Evolutionary conservation across 257 asterid species (phyloP).

Genomic region (Fraxinus pennsylvanica): DNA sequence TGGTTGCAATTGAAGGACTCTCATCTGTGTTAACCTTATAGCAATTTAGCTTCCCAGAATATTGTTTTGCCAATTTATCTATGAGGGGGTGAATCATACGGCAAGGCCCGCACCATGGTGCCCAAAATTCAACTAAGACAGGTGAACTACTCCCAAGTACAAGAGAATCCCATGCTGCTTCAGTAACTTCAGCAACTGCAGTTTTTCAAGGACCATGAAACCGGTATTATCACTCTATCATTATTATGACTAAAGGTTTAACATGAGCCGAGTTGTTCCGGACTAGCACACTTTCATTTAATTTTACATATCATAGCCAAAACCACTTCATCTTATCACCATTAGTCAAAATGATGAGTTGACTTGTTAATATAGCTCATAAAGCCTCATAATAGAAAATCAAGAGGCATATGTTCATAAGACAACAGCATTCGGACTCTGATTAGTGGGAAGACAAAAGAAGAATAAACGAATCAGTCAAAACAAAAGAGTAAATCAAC

Average conservation of each 20-base stretch:
- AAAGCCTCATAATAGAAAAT: background rate
- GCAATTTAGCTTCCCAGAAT: slow-evolving; percentile 72
- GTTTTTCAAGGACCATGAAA: slow-evolving; percentile 20
- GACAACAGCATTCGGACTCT: background rate
- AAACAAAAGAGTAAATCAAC: background rate
- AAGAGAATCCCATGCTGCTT: slow-evolving; percentile 54
- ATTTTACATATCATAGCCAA: background rate
- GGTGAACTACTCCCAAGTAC: slow-evolving; percentile 60
- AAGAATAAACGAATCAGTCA: background rate
- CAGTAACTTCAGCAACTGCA: slow-evolving; percentile 63
- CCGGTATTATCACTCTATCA: background rate
- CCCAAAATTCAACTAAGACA: slow-evolving; percentile 94
- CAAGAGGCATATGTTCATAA: background rate
- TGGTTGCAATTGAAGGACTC: slow-evolving; percentile 69
- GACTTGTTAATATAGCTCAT: background rate
- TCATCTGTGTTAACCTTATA: slow-evolving; percentile 91
- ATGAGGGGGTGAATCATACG: slow-evolving; percentile 85
- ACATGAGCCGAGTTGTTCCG: background rate
- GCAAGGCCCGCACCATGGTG: slow-evolving; percentile 99
- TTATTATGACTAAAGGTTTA: background rate
- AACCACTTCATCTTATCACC: background rate
- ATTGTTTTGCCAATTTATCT: slow-evolving; percentile 73
- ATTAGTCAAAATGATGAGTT: background rate
- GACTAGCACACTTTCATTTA: background rate
- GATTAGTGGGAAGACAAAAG: background rate